These are phyloP conservation scores for Termitomyces sp. DNA, from an alignment of 768 basidiomycete genomes.

Conservation along the genomic window DNA sequence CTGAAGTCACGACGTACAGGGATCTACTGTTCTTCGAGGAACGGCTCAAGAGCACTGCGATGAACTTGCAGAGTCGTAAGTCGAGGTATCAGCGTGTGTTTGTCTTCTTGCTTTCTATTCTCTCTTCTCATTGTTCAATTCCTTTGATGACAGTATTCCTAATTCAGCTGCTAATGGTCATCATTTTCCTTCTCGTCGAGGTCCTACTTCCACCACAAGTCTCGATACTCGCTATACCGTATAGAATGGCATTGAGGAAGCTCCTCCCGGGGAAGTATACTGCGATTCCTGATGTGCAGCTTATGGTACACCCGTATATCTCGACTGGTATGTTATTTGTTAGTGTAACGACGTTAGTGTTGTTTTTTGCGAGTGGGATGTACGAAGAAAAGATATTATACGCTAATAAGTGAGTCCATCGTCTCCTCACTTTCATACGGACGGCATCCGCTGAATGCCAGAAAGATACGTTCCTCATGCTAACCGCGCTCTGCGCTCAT, in stretches of 20 bases:
- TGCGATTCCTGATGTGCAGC: conserved; percentile 24
- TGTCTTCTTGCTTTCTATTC: neutral
- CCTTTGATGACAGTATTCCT: conserved; percentile 56
- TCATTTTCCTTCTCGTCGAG: conserved; percentile 69
- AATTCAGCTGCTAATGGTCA: conserved; percentile 56
- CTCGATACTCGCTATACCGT: conserved; percentile 61
- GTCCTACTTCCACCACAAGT: conserved; percentile 61
- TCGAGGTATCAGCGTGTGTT: conserved; percentile 56
- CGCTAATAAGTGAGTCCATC: conserved; percentile 78
- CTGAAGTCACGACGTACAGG: conserved; percentile 75
- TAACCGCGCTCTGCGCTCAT: conserved; percentile 82
- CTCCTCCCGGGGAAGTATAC: conserved; percentile 34
- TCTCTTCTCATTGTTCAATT: neutral
- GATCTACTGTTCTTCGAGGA: conserved; percentile 94
- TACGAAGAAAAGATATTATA: conserved; percentile 95
- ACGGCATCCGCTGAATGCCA: neutral
- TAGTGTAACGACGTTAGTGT: conserved; percentile 79
- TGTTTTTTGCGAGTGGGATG: conserved; percentile 97
- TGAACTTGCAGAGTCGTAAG: conserved; percentile 73
- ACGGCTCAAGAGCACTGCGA: conserved; percentile 89
- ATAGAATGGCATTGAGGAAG: conserved; percentile 41
- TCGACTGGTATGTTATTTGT: conserved; percentile 80
- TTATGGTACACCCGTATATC: conserved; percentile 65
- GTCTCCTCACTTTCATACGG: too few species aligned
- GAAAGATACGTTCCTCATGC: conserved; percentile 93